Evolutionary conservation across 1,284 basidiomycete species (phyloP).

Genomic region (Cutaneotrichosporon cutaneum): DNA sequence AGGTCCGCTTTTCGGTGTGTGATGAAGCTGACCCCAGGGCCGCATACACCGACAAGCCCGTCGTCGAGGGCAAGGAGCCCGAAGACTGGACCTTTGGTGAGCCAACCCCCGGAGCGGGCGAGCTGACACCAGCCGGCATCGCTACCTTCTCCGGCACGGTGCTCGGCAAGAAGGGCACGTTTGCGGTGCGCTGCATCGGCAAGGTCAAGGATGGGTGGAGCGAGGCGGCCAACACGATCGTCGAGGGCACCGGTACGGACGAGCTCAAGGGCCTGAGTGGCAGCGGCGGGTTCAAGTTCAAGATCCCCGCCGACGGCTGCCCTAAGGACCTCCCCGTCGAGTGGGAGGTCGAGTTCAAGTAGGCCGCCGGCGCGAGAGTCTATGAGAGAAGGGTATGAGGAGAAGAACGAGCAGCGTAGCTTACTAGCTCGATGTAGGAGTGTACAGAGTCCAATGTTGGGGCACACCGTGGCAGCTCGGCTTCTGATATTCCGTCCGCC

Average conservation of each 20-base stretch:
- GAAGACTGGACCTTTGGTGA: background rate
- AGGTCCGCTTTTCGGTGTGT: too few species aligned
- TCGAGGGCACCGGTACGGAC: background rate
- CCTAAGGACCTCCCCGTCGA: too few species aligned
- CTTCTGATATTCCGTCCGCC: too few species aligned
- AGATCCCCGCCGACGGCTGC: background rate
- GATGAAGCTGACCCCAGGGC: background rate
- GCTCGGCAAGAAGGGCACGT: slow-evolving; percentile 4
- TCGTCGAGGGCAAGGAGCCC: too few species aligned
- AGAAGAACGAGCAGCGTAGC: too few species aligned
- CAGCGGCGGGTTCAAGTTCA: background rate
- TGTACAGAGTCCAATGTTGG: too few species aligned
- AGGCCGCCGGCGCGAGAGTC: too few species aligned
- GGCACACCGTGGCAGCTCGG: too few species aligned
- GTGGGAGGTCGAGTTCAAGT: too few species aligned
- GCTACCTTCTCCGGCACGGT: background rate
- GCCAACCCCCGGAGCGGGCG: background rate
- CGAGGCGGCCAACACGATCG: background rate
- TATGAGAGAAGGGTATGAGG: too few species aligned
- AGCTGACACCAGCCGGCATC: background rate
- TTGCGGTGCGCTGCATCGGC: background rate
- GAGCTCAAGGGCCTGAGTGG: background rate
- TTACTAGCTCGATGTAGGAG: too few species aligned
- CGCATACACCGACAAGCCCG: background rate
- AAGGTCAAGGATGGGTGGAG: background rate